These are phyloP conservation scores for Sisymbrium altissimum DNA, from an alignment of 345 rosid species.

Conservation along the genomic window DNA sequence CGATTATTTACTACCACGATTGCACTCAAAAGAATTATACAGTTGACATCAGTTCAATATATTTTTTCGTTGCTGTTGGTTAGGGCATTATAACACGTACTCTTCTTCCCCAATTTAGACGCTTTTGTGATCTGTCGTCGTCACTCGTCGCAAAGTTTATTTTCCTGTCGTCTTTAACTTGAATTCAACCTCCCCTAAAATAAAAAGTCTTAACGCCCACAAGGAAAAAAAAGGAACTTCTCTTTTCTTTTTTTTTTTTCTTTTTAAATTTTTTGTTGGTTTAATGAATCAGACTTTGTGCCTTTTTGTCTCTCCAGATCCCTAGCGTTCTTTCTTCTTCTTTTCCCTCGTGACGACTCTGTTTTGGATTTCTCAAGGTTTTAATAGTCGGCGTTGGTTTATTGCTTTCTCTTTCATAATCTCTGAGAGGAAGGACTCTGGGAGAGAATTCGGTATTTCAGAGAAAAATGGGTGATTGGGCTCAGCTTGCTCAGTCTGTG, in stretches of 20 bases:
- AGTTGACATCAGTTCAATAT: neutral
- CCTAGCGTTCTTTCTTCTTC: neutral
- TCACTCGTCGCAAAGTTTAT: neutral
- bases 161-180: conserved; percentile 13
- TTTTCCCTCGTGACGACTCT: conserved; percentile 6
- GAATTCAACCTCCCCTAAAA: neutral
- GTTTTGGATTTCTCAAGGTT: conserved; percentile 5
- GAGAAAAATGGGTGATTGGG: conserved; percentile 66
- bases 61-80: neutral
- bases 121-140: conserved; percentile 28
- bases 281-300: conserved; percentile 4
- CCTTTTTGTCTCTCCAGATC: conserved; percentile 27
- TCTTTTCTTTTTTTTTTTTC: neutral
- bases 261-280: neutral
- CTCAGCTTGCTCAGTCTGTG: conserved; percentile 65
- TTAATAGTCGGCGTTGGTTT: neutral
- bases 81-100: conserved; percentile 19
- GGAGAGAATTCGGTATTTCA: neutral
- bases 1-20: neutral
- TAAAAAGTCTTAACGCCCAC: conserved; percentile 14
- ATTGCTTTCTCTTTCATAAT: neutral
- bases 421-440: neutral
- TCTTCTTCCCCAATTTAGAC: conserved; percentile 18
- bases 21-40: neutral
- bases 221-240: neutral